Evolutionary conservation across 305 asterid species (phyloP).

Genomic region (Plantago coronopus): DNA sequence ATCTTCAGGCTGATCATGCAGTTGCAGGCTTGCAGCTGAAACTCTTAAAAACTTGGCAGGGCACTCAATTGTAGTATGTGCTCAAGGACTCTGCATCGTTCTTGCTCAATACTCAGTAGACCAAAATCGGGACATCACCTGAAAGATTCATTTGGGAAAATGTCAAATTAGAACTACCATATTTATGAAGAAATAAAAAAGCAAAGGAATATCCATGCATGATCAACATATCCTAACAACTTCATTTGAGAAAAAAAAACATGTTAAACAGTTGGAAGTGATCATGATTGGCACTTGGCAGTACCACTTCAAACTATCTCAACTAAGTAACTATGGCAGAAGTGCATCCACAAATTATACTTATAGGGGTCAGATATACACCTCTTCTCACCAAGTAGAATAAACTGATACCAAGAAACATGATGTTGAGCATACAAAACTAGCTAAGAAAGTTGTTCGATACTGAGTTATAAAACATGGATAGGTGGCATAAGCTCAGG

Average conservation of each 20-base stretch:
- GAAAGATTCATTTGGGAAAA: slow-evolving; percentile 13
- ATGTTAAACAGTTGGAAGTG: not conserved
- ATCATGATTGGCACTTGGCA: not conserved
- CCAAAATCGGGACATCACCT: slow-evolving; percentile 22
- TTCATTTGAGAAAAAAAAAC: not conserved
- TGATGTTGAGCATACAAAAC: not conserved
- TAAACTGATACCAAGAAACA: slow-evolving; percentile 3
- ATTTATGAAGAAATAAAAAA: not conserved
- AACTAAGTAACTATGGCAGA: not conserved
- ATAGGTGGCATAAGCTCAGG: not conserved
- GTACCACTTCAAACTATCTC: not conserved
- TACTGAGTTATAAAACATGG: not conserved
- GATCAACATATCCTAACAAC: not conserved
- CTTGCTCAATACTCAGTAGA: slow-evolving; percentile 15
- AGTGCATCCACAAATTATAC: not conserved
- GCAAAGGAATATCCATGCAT: not conserved
- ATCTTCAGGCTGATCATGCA: not conserved
- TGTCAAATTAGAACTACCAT: slow-evolving; percentile 4
- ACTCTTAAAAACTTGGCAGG: slow-evolving; percentile 9
- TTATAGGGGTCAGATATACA: not conserved
- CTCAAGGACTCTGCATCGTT: not conserved
- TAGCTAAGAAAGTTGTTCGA: slow-evolving; percentile 1
- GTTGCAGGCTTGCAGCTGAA: not conserved
- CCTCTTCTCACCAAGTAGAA: not conserved
- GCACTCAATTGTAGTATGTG: slow-evolving; percentile 11